These are phyloP conservation scores for Pseudonitzschia multiseries DNA, from an alignment of 108 stramenopile genomes.

Conservation along the genomic window DNA sequence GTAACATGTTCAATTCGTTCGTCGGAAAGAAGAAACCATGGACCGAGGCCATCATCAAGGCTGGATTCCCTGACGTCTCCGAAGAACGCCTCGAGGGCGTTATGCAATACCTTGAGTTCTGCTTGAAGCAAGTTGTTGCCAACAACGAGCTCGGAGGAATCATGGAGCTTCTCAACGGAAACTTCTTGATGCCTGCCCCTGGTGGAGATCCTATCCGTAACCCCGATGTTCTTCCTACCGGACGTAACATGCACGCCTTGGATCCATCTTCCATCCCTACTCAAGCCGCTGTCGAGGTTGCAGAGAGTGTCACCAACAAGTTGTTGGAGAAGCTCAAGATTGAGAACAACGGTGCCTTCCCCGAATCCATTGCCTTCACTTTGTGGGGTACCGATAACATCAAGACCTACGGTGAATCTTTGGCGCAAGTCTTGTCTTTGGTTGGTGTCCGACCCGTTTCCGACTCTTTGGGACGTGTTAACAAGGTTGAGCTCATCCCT, in stretches of 20 bases:
- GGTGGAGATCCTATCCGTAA: slow-evolving; percentile 98
- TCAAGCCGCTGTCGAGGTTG: slow-evolving; percentile 90
- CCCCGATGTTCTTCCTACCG: slow-evolving; percentile 94
- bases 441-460: slow-evolving; percentile 92
- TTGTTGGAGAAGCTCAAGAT: slow-evolving; percentile 87
- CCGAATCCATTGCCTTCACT: slow-evolving; percentile 95
- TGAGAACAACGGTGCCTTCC: slow-evolving; percentile 88
- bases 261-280: slow-evolving; percentile 97
- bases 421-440: slow-evolving; percentile 93
- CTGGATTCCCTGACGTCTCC: slow-evolving; percentile 82
- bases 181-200: slow-evolving; percentile 94
- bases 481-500: slow-evolving; percentile 97
- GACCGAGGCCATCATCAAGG: slow-evolving; percentile 85
- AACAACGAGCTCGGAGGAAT: slow-evolving; percentile 95
- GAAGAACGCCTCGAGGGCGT: slow-evolving; percentile 83
- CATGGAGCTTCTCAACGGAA: slow-evolving; percentile 90
- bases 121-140: slow-evolving; percentile 96
- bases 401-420: slow-evolving; percentile 96
- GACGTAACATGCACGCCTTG: slow-evolving; percentile 95
- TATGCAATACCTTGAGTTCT: slow-evolving; percentile 93
- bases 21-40: slow-evolving; percentile 85
- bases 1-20: slow-evolving; percentile 60
- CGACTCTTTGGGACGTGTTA: slow-evolving; percentile 95
- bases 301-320: slow-evolving; percentile 82
- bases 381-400: slow-evolving; percentile 99